Evolutionary conservation across 306 rosid species (phyloP).

Genomic region (Mimosa bimucronata): DNA sequence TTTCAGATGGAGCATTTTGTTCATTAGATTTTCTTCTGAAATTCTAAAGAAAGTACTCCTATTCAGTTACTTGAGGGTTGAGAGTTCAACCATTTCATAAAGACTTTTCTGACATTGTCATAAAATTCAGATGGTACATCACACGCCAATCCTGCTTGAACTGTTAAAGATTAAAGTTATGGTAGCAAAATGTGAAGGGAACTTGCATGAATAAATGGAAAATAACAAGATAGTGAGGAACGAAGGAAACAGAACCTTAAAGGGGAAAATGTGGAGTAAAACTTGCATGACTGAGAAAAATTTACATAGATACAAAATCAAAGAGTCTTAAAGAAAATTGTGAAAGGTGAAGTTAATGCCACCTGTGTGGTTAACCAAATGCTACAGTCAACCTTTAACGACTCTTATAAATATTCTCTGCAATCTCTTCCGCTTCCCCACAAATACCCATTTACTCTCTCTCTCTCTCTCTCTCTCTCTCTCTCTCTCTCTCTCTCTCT

Average conservation of each 20-base stretch:
- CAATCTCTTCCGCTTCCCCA: slow-evolving; percentile 33
- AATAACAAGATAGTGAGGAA: neutral
- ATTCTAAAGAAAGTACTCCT: neutral
- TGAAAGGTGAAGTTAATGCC: slow-evolving; percentile 42
- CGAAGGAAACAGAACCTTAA: neutral
- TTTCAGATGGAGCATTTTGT: neutral
- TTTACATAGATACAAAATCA: neutral
- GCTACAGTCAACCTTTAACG: slow-evolving; percentile 47
- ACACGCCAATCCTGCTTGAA: neutral
- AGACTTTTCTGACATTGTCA: neutral
- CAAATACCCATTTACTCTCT: neutral
- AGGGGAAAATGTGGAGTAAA: neutral
- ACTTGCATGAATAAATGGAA: slow-evolving; percentile 26
- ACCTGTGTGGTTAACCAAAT: slow-evolving; percentile 50
- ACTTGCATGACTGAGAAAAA: slow-evolving; percentile 24
- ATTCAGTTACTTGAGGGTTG: neutral
- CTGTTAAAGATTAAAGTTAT: neutral
- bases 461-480: neutral
- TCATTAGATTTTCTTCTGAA: neutral
- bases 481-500: neutral
- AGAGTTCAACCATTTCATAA: neutral
- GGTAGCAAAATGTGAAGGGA: neutral
- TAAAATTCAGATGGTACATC: neutral
- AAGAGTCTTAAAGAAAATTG: neutral
- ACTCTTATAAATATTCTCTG: slow-evolving; percentile 46